Evolutionary conservation across 179 eudicot species (phyloP).

Genomic region (Camellia oleifera): DNA sequence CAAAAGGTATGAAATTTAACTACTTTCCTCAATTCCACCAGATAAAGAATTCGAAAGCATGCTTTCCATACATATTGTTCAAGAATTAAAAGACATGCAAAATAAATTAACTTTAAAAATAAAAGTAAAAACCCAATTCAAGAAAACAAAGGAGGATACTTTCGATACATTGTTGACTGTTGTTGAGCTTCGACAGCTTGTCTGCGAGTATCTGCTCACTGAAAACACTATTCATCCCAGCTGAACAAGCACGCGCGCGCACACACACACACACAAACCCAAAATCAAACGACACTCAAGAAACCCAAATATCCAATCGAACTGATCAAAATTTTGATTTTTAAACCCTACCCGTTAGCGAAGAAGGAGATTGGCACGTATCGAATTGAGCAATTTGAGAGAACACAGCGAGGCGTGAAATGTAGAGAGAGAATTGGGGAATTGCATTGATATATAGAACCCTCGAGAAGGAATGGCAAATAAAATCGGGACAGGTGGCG

Average conservation of each 20-base stretch:
- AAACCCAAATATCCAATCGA: neutral
- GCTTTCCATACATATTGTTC: neutral
- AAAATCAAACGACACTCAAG: neutral
- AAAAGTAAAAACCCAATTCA: neutral
- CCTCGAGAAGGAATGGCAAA: neutral
- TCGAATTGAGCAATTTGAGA: neutral
- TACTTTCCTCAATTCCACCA: neutral
- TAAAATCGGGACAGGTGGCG: neutral
- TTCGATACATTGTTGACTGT: conserved; percentile 92
- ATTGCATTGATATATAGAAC: neutral
- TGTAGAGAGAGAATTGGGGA: neutral
- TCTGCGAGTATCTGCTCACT: conserved; percentile 85
- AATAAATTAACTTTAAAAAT: neutral
- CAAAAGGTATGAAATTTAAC: neutral
- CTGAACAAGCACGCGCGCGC: neutral
- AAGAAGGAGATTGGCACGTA: neutral
- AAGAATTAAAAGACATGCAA: neutral
- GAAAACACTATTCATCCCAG: conserved; percentile 85
- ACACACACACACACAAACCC: neutral
- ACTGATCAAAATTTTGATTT: neutral
- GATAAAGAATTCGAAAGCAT: neutral
- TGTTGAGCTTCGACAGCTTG: conserved; percentile 94
- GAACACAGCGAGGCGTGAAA: neutral
- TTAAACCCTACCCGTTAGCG: neutral
- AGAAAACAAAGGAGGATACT: conserved; percentile 64